Conservation (phyloP, 345 rosid genomes). For the Geranium brycei region DNA sequence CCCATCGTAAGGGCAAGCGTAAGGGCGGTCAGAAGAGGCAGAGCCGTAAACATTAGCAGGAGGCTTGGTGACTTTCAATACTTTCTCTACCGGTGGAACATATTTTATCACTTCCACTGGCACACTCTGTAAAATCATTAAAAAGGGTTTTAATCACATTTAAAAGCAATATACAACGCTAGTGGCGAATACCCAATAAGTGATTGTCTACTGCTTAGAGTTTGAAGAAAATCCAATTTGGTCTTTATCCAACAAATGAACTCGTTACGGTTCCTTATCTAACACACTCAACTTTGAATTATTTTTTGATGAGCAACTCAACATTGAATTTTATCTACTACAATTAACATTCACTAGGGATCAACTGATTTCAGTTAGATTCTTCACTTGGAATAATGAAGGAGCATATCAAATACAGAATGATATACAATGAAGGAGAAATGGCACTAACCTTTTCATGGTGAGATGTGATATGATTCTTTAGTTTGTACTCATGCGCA, state of each 20-base stretch:
- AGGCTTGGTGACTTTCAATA: conserved; percentile 43
- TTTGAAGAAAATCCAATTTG: too few relatives aligned
- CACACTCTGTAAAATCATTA: conserved; percentile 28
- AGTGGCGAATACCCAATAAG: too few relatives aligned
- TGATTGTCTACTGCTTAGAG: too few relatives aligned
- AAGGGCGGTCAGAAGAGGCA: conserved; percentile 74
- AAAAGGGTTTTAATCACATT: conserved; percentile 4
- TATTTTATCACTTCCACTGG: conserved; percentile 48
- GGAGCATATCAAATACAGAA: neutral
- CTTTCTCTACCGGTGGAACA: conserved; percentile 58
- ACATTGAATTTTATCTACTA: too few relatives aligned
- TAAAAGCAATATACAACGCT: too few relatives aligned
- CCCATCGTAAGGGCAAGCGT: conserved; percentile 78
- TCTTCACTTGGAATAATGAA: neutral
- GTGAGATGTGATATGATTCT: conserved; percentile 67
- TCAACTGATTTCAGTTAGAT: neutral
- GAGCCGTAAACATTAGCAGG: conserved; percentile 42
- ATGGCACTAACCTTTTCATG: conserved; percentile 62
- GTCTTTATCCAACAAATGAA: too few relatives aligned
- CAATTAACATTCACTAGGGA: neutral
- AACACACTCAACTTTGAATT: neutral
- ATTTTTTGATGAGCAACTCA: too few relatives aligned
- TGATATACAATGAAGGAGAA: neutral
- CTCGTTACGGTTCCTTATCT: neutral
- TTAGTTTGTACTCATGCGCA: conserved; percentile 95